Percentiles rank a stretch among this genome's conserved stretches.
Conservation (phyloP, 352 stramenopile species). For the Phytophthora uliginosa region DNA sequence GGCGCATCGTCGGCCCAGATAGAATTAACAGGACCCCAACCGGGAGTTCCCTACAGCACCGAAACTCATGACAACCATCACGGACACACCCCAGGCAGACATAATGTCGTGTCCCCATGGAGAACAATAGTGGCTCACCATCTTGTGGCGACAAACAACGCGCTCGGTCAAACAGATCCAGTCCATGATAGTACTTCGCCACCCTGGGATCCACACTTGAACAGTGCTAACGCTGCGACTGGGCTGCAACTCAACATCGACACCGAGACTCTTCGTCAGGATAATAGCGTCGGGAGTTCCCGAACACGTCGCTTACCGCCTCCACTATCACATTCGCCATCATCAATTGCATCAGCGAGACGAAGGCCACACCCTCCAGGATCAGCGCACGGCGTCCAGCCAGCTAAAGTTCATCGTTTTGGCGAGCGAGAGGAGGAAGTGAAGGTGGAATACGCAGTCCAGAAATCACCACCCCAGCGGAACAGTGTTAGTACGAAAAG, state of each 20-base stretch:
- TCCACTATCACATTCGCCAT: conserved; percentile 18
- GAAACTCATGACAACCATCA: conserved; percentile 1
- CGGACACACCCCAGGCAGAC: background rate
- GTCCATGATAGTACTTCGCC: background rate
- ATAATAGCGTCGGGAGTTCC: background rate
- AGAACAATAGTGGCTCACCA: conserved; percentile 41
- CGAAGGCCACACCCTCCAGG: conserved; percentile 12
- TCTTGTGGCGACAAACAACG: background rate
- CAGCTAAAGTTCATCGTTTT: conserved; percentile 17
- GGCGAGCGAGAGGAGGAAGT: conserved; percentile 28
- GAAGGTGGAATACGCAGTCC: conserved; percentile 31
- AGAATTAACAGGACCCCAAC: conserved; percentile 27
- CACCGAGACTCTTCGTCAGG: background rate
- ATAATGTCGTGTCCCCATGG: conserved; percentile 40
- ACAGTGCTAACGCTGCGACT: background rate
- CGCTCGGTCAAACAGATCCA: background rate
- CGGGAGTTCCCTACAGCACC: conserved; percentile 54
- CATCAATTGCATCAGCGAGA: conserved; percentile 14
- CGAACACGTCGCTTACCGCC: conserved; percentile 17
- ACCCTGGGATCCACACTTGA: background rate
- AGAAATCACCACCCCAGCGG: conserved; percentile 1
- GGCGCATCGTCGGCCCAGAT: background rate
- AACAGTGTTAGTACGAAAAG: conserved; percentile 11
- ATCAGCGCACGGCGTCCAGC: conserved; percentile 6
- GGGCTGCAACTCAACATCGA: conserved; percentile 27